Conservation (phyloP, 306 rosid species). For the Benincasa hispida region DNA sequence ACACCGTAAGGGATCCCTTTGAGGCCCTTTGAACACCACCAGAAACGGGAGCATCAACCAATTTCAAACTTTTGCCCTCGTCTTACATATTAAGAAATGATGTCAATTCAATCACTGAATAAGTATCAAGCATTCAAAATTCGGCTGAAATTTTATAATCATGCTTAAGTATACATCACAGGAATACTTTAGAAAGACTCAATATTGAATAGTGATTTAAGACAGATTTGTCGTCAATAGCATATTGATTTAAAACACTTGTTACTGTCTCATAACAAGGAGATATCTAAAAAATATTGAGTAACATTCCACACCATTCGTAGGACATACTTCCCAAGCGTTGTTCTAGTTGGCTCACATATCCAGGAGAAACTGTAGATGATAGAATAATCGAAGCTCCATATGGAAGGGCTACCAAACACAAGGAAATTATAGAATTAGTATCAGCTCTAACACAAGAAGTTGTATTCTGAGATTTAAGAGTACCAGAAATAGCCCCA, state of each 20-base stretch:
- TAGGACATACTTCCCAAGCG: slow-evolving; percentile 59
- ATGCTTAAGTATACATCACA: neutral
- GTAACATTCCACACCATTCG: neutral
- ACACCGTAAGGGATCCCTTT: slow-evolving; percentile 75
- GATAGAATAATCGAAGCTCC: slow-evolving; percentile 78
- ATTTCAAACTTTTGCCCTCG: slow-evolving; percentile 66
- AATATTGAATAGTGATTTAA: neutral
- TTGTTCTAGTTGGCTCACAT: slow-evolving; percentile 61
- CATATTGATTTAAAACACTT: neutral
- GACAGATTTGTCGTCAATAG: neutral
- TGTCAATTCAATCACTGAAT: slow-evolving; percentile 15
- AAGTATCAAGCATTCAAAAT: neutral
- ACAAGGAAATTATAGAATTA: slow-evolving; percentile 4
- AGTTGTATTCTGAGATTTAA: slow-evolving; percentile 12
- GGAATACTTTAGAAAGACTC: neutral
- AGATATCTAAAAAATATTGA: neutral
- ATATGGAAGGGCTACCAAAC: slow-evolving; percentile 49
- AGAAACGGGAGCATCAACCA: slow-evolving; percentile 97
- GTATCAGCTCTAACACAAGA: slow-evolving; percentile 17
- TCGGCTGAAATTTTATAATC: neutral
- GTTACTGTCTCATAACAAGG: neutral
- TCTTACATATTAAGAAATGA: slow-evolving; percentile 36
- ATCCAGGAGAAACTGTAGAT: slow-evolving; percentile 96
- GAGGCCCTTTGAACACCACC: slow-evolving; percentile 88
- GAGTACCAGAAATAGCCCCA: slow-evolving; percentile 82